Conservation (phyloP, 306 rosid genomes). For the Cicer arietinum region DNA sequence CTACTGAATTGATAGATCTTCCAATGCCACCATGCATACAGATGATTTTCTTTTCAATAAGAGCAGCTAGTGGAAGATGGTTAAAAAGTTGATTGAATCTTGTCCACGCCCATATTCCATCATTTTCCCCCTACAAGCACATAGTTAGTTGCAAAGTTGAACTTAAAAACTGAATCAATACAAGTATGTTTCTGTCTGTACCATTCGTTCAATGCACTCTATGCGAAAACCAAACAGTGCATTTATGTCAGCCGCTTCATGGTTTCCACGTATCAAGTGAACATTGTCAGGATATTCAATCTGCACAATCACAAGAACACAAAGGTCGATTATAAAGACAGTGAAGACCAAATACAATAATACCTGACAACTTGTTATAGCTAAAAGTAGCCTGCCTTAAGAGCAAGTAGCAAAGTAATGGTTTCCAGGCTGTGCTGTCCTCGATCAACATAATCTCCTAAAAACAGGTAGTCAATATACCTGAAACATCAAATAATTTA, state of each 20-base stretch:
- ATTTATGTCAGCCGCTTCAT: constrained; percentile 99
- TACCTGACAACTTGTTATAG: constrained; percentile 29
- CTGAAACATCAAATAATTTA: constrained; percentile 56
- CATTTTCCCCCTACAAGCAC: constrained; percentile 87
- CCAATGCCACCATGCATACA: constrained; percentile 99
- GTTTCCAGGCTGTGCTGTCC: constrained; percentile 99
- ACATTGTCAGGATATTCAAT: constrained; percentile 94
- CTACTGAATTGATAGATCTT: constrained; percentile 90
- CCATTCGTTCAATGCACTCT: constrained; percentile 99
- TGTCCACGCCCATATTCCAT: constrained; percentile 99
- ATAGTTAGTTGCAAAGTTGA: constrained; percentile 46
- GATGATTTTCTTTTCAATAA: constrained; percentile 96
- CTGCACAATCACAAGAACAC: constrained; percentile 62
- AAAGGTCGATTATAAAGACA: constrained; percentile 38
- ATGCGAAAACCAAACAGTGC: constrained; percentile 99
- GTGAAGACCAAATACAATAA: constrained; percentile 37
- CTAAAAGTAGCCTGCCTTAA: constrained; percentile 69
- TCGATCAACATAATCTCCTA: constrained; percentile 99
- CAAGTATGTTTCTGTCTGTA: constrained; percentile 48
- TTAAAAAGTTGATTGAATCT: constrained; percentile 99
- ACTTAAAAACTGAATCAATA: constrained; percentile 40
- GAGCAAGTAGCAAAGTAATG: constrained; percentile 94
- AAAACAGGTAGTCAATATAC: constrained; percentile 96
- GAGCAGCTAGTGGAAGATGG: constrained; percentile 95
- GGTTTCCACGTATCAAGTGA: constrained; percentile 99